These are phyloP conservation scores for Neofusicoccum sp. DNA, from an alignment of 2,329 filamentous ascomycete species.

Conservation along the genomic window DNA sequence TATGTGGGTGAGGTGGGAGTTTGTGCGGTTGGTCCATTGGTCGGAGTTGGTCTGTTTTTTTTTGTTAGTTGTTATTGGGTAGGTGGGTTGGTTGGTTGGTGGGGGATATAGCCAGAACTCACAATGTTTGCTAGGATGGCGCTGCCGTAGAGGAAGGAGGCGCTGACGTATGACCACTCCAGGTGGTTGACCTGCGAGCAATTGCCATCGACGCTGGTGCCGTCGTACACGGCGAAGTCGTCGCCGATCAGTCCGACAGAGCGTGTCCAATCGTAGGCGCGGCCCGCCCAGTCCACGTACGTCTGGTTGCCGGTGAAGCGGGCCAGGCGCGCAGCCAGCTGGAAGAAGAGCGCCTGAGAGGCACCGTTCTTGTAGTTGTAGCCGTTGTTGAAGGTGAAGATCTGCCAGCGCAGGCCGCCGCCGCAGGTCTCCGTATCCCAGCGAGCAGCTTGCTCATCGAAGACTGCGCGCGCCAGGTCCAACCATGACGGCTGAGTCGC, in stretches of 20 bases:
- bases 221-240: slow-evolving; percentile 50
- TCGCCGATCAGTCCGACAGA: slow-evolving; percentile 55
- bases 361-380: slow-evolving; percentile 83
- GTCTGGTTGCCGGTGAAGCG: slow-evolving; percentile 66
- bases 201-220: slow-evolving; percentile 46
- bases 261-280: slow-evolving; percentile 62
- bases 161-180: slow-evolving; percentile 62
- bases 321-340: slow-evolving; percentile 74
- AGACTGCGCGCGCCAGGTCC: slow-evolving; percentile 69
- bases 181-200: slow-evolving; percentile 55
- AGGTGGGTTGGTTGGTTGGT: neutral
- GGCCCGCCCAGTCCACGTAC: slow-evolving; percentile 64
- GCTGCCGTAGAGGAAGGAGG: slow-evolving; percentile 57
- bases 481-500: slow-evolving; percentile 63
- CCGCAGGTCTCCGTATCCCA: slow-evolving; percentile 71
- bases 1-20: slow-evolving; percentile 59
- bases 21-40: slow-evolving; percentile 58
- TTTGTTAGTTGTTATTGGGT: neutral
- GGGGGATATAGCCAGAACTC: slow-evolving; percentile 26
- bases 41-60: slow-evolving; percentile 46
- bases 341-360: slow-evolving; percentile 81
- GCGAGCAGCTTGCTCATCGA: slow-evolving; percentile 68
- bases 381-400: slow-evolving; percentile 73
- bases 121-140: slow-evolving; percentile 60
- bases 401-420: slow-evolving; percentile 81